Evolutionary conservation across 2,329 filamentous ascomycete species (phyloP).

Genomic region (Colletotrichum kahawae): DNA sequence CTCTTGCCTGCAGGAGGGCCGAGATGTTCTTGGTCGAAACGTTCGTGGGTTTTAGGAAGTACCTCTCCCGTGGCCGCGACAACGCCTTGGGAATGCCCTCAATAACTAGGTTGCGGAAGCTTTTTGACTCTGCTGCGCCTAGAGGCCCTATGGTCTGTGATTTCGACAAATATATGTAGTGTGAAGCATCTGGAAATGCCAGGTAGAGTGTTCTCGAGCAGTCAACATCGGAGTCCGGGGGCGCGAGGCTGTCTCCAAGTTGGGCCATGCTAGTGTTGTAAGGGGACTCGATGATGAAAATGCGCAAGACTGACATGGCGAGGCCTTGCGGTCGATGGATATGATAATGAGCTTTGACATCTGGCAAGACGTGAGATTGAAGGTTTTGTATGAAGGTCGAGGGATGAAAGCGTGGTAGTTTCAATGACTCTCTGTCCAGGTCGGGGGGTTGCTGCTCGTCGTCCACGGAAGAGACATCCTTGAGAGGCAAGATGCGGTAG

Average conservation of each 20-base stretch:
- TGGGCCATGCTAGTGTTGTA: constrained; percentile 63
- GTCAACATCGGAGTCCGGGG: constrained; percentile 55
- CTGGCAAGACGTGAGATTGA: constrained; percentile 74
- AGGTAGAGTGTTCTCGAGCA: constrained; percentile 76
- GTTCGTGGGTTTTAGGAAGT: constrained; percentile 70
- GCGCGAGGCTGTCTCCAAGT: constrained; percentile 36
- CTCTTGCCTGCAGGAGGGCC: constrained; percentile 72
- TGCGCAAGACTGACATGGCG: constrained; percentile 76
- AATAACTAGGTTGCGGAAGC: constrained; percentile 72
- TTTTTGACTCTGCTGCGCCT: constrained; percentile 59
- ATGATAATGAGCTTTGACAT: constrained; percentile 85
- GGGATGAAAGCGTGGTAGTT: constrained; percentile 76
- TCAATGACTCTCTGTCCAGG: constrained; percentile 51
- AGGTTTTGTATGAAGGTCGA: constrained; percentile 80
- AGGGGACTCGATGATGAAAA: constrained; percentile 81
- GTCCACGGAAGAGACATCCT: constrained; percentile 39
- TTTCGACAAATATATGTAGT: constrained; percentile 72
- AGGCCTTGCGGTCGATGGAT: constrained; percentile 73
- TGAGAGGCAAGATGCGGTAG: constrained; percentile 62
- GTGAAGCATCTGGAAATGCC: constrained; percentile 81
- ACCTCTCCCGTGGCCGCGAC: constrained; percentile 75
- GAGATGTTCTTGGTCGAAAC: constrained; percentile 74
- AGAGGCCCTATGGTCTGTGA: constrained; percentile 48
- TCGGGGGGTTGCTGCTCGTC: constrained; percentile 37
- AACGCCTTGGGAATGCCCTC: constrained; percentile 84